Conservation (phyloP, 129 eudicot genomes). For the Centella asiatica region DNA sequence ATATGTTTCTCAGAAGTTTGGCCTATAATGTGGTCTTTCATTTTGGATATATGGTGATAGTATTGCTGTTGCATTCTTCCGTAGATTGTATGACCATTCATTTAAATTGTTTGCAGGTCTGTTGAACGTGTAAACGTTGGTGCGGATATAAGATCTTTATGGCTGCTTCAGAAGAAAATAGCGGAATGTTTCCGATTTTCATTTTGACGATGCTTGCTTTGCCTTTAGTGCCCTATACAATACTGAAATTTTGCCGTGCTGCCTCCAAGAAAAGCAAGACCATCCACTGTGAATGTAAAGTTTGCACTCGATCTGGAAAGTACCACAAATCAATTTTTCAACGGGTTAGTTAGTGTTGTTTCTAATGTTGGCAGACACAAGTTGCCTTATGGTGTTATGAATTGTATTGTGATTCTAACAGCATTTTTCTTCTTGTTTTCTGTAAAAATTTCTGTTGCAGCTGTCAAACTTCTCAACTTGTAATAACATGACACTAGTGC, state of each 20-base stretch:
- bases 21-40: not conserved
- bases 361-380: not conserved
- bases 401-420: not conserved
- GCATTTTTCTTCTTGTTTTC: not conserved
- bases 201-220: conserved; percentile 75
- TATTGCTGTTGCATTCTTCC: not conserved
- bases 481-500: conserved; percentile 70
- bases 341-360: conserved; percentile 37
- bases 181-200: conserved; percentile 78
- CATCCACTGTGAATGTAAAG: conserved; percentile 74
- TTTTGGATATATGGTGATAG: not conserved
- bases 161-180: conserved; percentile 83
- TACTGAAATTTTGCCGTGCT: conserved; percentile 57
- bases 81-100: not conserved
- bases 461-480: conserved; percentile 63
- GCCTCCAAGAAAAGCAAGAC: conserved; percentile 51
- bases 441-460: conserved; percentile 26
- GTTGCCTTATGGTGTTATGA: not conserved
- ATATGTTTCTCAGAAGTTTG: not conserved
- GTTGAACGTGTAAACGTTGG: not conserved
- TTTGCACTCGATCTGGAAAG: conserved; percentile 77
- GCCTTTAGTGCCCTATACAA: conserved; percentile 90
- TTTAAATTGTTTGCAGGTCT: not conserved
- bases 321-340: conserved; percentile 70
- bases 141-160: conserved; percentile 15